phyloP scores from a whole-genome alignment of 2,329 filamentous ascomycete genomes.

The Colletotrichum shisoi region DNA sequence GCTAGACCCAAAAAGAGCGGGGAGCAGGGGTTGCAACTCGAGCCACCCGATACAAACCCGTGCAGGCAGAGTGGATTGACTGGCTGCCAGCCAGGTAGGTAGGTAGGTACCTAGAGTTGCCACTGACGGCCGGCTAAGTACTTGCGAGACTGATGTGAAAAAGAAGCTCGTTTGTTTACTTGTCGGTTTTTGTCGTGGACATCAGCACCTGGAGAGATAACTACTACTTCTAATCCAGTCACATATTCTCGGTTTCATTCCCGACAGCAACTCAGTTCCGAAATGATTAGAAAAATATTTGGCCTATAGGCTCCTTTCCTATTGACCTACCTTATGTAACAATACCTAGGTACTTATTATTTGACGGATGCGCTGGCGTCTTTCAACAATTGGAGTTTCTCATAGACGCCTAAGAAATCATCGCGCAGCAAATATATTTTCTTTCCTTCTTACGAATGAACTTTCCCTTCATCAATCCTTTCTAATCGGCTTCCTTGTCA shows the following conservation, averaged over 20 bases:
- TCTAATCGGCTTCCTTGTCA: too few species aligned
- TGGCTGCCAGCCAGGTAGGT: too few species aligned
- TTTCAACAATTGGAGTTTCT: neutral
- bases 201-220: too few species aligned
- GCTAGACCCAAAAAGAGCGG: constrained; percentile 31
- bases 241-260: neutral
- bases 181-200: too few species aligned
- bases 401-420: too few species aligned
- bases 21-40: constrained; percentile 27
- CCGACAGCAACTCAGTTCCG: too few species aligned
- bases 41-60: constrained; percentile 6
- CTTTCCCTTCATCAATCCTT: too few species aligned
- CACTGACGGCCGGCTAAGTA: neutral
- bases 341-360: too few species aligned
- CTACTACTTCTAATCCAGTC: too few species aligned
- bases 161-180: neutral
- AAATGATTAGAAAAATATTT: neutral
- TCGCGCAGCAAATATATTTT: neutral
- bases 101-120: neutral
- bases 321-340: too few species aligned
- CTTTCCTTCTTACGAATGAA: too few species aligned
- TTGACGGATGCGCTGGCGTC: neutral
- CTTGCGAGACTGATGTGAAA: neutral
- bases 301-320: neutral
- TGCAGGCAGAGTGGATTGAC: constrained; percentile 1